Base-by-base conservation (phyloP, 306 rosid species). In the Vicia villosa region DNA sequence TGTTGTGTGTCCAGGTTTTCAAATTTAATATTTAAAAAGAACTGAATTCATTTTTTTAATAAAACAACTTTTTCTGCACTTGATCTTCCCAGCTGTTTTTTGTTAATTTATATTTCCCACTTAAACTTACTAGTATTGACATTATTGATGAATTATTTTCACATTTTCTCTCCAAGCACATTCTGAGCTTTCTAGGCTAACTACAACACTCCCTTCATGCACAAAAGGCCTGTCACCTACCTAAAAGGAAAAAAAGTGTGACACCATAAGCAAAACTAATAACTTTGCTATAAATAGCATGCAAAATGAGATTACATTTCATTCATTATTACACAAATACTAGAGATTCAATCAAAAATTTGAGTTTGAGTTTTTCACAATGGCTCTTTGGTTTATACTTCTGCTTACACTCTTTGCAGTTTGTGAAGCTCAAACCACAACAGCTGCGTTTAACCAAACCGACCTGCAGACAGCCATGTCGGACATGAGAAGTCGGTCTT, bases 401-500 rank as follows among this genome's bases (percentile, higher is more conserved):
- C 73, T 84, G 61, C 70, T 84, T 63, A 62, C 86, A 5, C 74
- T 76, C 28, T 66, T 84, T 10, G 15, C 73, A 37, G 56, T 77
- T 5, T 74, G 77, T 50, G 76, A 83, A 37, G 74, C 80, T 75
- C 78, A 79, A 58, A 47, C 82, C 34, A 67, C 56, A 6, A 66
- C 54, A 12, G 9, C 47, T 15, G 55, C 78, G 5, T 26, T 79
- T 66, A 68, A 81, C 82, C 82, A 83, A 77, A 75, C 87, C 8
- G 82, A 87, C 62, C 76, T 85, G 72, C 75, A 69, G 56, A 75
- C 47, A 43, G 89, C 89, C 76, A 83, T 81, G 85, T 11, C 71
- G 1, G 85, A 85, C 77, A 84, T 87, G 88, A 70, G 84, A 82
- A 66, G 19, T 24, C 28, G 64, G 34, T 83, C 86, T 63, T 90